These are phyloP conservation scores for Phytophthora citrophthora DNA, from an alignment of 352 stramenopile species.

Conservation along the genomic window DNA sequence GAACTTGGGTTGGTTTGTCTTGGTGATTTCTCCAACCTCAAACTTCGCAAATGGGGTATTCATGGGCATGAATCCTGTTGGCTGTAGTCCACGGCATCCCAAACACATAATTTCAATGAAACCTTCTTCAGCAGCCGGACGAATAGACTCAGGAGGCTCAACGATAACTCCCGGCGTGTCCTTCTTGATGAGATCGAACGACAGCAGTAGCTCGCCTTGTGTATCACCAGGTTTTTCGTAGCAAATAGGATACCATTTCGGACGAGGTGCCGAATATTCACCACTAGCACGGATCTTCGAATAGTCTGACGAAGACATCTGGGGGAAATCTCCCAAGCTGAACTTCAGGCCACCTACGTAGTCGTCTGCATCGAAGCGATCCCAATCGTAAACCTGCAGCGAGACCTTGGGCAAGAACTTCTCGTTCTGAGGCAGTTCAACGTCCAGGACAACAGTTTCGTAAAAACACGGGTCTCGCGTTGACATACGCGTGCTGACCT, in stretches of 20 bases:
- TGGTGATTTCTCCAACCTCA: slow-evolving; percentile 73
- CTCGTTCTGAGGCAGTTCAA: slow-evolving; percentile 73
- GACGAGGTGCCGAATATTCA: slow-evolving; percentile 61
- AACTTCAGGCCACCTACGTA: slow-evolving; percentile 73
- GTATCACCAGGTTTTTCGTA: slow-evolving; percentile 65
- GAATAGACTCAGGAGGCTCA: slow-evolving; percentile 65
- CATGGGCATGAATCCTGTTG: slow-evolving; percentile 84
- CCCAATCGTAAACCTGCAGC: slow-evolving; percentile 80
- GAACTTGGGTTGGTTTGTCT: slow-evolving; percentile 66
- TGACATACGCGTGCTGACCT: slow-evolving; percentile 62
- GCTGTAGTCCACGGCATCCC: slow-evolving; percentile 76
- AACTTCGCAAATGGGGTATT: slow-evolving; percentile 89
- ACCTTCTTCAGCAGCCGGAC: slow-evolving; percentile 60
- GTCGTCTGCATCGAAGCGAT: slow-evolving; percentile 76
- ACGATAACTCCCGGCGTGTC: slow-evolving; percentile 62
- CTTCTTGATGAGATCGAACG: slow-evolving; percentile 79
- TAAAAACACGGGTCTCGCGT: slow-evolving; percentile 89
- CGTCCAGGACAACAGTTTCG: slow-evolving; percentile 78
- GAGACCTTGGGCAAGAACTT: slow-evolving; percentile 75
- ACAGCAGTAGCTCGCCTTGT: slow-evolving; percentile 82
- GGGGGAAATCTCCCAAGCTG: slow-evolving; percentile 60
- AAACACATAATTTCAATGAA: slow-evolving; percentile 86
- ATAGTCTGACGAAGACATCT: slow-evolving; percentile 68
- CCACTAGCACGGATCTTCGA: slow-evolving; percentile 49
- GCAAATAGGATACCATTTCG: slow-evolving; percentile 77